Base-by-base conservation (phyloP, 306 rosid genomes). In the barrel medic (Medicago truncatula) region DNA sequence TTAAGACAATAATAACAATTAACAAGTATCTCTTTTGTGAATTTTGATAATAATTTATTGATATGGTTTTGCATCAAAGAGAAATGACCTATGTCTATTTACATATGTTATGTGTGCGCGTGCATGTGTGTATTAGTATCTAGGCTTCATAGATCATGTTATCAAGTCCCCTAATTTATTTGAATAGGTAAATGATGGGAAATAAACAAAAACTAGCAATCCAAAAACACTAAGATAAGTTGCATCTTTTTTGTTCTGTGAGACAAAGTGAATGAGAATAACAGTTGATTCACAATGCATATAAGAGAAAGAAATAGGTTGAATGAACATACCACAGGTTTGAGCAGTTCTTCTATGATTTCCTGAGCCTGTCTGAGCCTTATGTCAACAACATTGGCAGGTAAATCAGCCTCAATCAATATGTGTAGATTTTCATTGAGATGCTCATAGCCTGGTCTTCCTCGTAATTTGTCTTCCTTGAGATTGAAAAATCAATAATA, bases 381-480 rank as follows among this genome's bases (percentile, higher is more conserved):
- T n/a, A 89, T 41, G 68, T 91, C 98, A 79, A 88, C 91, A 76
- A 93, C 68, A 82, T 83, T 93, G 71, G 89, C 96, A 75, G 97
- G 97, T 61, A 93, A 88, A 81, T 93, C 98, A 17, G 93, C 98
- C 81, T 93, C 98, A 21, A 93, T 91, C 78, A 93, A 83, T 77
- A 93, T 93, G 82, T 93, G 98, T 54, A 93, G 92, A 1, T 96
- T 96, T 79, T 93, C 98, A 38, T 88, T 93, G 80, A 93, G 90
- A 79, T 93, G 98, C 81, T 93, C 98, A 79, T 93, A 93, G 81
- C 98, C 98, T 11, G 98, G 98, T 76, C 96, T 83, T 91, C 98
- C 97, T 71, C 97, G 87, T 34, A 93, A 92, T 75, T 91, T 93
- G 86, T 93, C 97, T 83, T 93, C 98, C 98, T 91, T 67, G 46